Evolutionary conservation across 2,329 filamentous ascomycete species (phyloP), one percentile per base, ranked within the genome.

Genomic region (Didymella keratinophila): DNA sequence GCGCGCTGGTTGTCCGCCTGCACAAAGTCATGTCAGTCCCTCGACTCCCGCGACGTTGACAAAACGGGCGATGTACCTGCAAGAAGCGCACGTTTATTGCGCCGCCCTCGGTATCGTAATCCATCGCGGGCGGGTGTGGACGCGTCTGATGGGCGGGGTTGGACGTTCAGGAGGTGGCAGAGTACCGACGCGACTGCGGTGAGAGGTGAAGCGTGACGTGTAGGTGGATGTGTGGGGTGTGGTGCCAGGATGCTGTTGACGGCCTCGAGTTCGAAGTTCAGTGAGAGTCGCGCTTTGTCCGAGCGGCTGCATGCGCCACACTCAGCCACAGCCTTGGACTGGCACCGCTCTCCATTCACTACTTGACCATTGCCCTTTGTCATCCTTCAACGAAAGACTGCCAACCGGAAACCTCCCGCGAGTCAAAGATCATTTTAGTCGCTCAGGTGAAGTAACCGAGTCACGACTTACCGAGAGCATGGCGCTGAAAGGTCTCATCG

Each of bases 1-100:
- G 97, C 93, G 72, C 91, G 89, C 70, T 88, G 87, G 63, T 82
- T 82, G 74, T 93, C 91, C 65, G 91, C 91, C 92, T 97, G 54
- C 32, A 50, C 48, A 59, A 52, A 51, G 61, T 61, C 58, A 44
- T 62, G 67, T 74, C 64, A 72, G 69, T 59, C 47, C 43, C 28
- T 28, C 41, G 30, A 12, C 23, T 51, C 21, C 49, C 46, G 34
- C 58, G 49, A 37, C 36, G 57, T 49, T 46, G 61, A 61, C 59
- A 67, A 61, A 63, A 63, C 60, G 61, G 63, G 64, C 59, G 52
- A 61, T 69, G 66, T 71, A 76, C 74, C 64, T 77, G 65, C 46
- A 76, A 62, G 66, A 77, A 75, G 69, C 73, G 73, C 68, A 76
- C 73, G 62, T 75, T 73, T 61, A 76, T 74, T 56, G 66, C 67